Evolutionary conservation across 2,329 filamentous ascomycete genomes (phyloP).

Genomic region (Colletotrichum spaethianum): DNA sequence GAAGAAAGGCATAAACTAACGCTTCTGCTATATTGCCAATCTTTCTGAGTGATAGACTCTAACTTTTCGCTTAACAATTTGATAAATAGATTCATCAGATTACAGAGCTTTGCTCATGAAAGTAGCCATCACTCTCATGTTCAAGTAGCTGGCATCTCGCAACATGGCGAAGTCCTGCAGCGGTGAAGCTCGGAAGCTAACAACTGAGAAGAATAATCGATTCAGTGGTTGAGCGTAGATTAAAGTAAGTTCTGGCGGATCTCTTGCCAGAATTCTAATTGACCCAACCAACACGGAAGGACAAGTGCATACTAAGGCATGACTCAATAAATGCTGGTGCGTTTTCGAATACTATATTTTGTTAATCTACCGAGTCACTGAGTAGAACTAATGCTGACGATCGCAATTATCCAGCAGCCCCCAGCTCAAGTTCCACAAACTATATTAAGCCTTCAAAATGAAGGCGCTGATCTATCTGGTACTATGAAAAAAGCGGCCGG

Average conservation of each 20-base stretch:
- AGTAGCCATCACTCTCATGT: too few relatives aligned
- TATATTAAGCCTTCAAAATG: neutral
- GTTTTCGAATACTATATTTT: neutral
- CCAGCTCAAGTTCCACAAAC: neutral
- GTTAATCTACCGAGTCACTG: neutral
- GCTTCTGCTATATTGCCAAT: neutral
- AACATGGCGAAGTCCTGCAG: too few relatives aligned
- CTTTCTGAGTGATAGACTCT: too few relatives aligned
- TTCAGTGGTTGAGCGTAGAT: too few relatives aligned
- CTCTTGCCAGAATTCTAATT: slow-evolving; percentile 2
- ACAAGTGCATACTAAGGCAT: neutral
- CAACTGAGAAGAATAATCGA: too few relatives aligned
- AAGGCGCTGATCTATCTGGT: neutral
- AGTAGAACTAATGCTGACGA: neutral
- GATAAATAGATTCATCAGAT: too few relatives aligned
- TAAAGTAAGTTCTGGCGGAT: too few relatives aligned
- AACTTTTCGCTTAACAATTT: too few relatives aligned
- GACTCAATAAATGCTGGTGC: neutral
- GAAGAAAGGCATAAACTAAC: neutral
- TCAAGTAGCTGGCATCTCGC: too few relatives aligned
- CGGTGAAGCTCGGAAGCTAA: too few relatives aligned
- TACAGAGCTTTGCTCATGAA: too few relatives aligned
- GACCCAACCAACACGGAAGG: neutral
- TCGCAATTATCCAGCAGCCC: neutral
- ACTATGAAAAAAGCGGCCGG: neutral